Evolutionary conservation across 1,284 basidiomycete genomes (phyloP).

Genomic region (Trichosporon sp.): DNA sequence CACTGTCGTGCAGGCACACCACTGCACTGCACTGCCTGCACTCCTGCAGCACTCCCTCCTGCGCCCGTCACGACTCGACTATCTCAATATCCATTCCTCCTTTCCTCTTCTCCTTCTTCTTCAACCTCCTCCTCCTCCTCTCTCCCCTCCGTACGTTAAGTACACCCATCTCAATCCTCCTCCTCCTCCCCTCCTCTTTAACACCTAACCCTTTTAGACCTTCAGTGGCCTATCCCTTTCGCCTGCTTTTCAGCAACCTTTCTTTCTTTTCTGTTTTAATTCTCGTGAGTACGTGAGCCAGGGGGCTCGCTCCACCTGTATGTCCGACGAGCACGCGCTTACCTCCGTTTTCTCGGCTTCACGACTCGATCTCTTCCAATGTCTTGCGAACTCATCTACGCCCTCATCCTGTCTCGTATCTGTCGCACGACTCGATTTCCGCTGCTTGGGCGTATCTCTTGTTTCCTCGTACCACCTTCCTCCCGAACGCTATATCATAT

Average conservation of each 20-base stretch:
- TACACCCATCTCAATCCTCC: not conserved
- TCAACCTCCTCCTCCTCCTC: not conserved
- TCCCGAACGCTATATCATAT: not conserved
- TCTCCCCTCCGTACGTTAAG: not conserved
- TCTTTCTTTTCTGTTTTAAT: conserved; percentile 2
- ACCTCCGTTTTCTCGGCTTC: not conserved
- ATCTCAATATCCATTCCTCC: not conserved
- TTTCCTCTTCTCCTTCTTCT: conserved; percentile 1
- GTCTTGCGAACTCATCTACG: not conserved
- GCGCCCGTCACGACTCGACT: conserved; percentile 2
- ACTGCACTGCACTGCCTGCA: not conserved
- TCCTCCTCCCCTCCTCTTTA: not conserved
- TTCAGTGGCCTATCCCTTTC: not conserved
- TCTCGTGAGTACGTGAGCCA: not conserved
- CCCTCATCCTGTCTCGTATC: not conserved
- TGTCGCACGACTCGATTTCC: not conserved
- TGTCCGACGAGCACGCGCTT: conserved; percentile 1
- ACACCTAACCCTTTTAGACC: conserved; percentile 2
- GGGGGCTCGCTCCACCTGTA: not conserved
- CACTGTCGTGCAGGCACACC: not conserved
- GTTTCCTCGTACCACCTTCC: not conserved
- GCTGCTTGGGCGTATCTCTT: not conserved
- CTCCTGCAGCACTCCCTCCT: not conserved
- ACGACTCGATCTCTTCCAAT: not conserved
- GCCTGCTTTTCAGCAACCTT: not conserved